phyloP scores from a whole-genome alignment of 345 rosid genomes.

The Murraya koenigii region DNA sequence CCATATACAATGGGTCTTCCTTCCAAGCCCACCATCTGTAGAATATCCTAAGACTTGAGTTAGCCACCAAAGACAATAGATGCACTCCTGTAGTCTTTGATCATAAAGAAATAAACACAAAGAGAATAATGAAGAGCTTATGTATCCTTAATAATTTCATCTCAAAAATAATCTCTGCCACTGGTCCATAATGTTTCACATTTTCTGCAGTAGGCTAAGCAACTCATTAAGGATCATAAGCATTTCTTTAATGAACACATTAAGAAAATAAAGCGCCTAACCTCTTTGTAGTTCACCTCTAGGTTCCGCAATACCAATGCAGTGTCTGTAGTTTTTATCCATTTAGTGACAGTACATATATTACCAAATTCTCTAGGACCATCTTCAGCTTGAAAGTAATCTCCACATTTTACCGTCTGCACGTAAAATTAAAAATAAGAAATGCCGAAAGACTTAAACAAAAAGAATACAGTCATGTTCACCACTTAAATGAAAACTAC shows the following conservation, averaged over 20 bases:
- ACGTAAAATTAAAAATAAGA: constrained; percentile 14
- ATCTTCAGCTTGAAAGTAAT: constrained; percentile 77
- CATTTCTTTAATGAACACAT: background rate
- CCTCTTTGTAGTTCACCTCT: constrained; percentile 77
- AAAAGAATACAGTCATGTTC: background rate
- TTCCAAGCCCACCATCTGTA: background rate
- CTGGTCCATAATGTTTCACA: background rate
- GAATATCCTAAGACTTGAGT: background rate
- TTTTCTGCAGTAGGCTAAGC: background rate
- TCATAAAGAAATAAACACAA: background rate
- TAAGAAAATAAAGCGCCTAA: constrained; percentile 25
- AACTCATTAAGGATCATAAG: background rate
- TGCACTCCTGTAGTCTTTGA: background rate
- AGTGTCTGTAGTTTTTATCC: constrained; percentile 53
- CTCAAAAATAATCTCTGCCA: background rate
- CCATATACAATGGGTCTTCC: background rate
- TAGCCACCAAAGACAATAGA: background rate
- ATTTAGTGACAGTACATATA: constrained; percentile 48
- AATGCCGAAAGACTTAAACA: background rate
- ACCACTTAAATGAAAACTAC: background rate
- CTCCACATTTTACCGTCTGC: constrained; percentile 78
- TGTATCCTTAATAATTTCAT: background rate
- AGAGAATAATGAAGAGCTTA: background rate
- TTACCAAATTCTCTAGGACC: constrained; percentile 84
- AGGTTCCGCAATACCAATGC: constrained; percentile 66